A percentile compares a stretch with the other conserved stretches of the same genome.
Conservation (phyloP, 225 moss, liverwort and hornwort species). For the Neckera pumila region DNA sequence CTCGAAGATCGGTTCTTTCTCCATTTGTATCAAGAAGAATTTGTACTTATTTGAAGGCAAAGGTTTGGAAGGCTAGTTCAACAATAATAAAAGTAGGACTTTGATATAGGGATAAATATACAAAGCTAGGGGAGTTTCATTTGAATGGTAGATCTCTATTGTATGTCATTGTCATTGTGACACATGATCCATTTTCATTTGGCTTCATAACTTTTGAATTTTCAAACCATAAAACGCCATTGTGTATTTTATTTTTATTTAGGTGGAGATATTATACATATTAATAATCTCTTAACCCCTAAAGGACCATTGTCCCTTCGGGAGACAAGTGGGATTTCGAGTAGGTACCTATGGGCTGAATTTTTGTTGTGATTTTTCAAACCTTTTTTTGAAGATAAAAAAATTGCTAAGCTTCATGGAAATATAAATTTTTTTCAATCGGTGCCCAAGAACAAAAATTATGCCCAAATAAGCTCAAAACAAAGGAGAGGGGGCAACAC, state of each 20-base stretch:
- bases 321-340: too few species aligned
- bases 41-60: background rate
- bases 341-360: too few species aligned
- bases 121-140: background rate
- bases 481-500: too few species aligned
- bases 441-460: too few species aligned
- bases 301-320: too few species aligned
- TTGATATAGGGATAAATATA: background rate
- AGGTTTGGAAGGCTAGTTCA: background rate
- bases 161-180: too few species aligned
- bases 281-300: background rate
- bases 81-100: background rate
- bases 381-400: too few species aligned
- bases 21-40: background rate
- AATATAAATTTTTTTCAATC: too few species aligned
- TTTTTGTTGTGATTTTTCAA: too few species aligned
- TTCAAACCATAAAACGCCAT: background rate
- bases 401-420: too few species aligned
- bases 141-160: background rate
- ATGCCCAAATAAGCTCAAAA: too few species aligned
- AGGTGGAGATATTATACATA: rapidly evolving
- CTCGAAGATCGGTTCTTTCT: rapidly evolving
- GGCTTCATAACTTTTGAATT: background rate
- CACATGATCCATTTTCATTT: background rate
- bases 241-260: background rate